Evolutionary conservation across 2,329 filamentous ascomycete species (phyloP), one percentile per base, ranked within the genome.

Genomic region (Metarhizium sp.): DNA sequence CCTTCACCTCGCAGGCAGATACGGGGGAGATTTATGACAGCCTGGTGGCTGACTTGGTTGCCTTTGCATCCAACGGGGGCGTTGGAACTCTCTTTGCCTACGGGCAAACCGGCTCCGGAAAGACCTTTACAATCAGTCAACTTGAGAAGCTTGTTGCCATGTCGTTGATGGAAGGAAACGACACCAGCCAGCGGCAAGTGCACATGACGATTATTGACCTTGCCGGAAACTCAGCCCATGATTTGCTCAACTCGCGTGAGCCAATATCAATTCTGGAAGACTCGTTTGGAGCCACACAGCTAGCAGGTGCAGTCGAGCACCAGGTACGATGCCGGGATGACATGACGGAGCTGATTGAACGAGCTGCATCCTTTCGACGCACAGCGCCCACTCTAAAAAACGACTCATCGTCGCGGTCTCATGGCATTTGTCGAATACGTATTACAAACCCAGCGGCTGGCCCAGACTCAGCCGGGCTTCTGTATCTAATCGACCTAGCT

Each of bases 91-190:
- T 79, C 36, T 76, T 78, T 49, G 73, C 73, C 40, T 77, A 78
- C 47, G 75, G 75, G 8, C 75, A 78, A 58, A 78, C 76, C 0
- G 74, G 75, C 8, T 77, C 75, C 1, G 76, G 76, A 11, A 78
- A 78, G 62, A 78, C 75, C 1, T 71, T 66, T 57, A 77, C 74
- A 1, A 67, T 78, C 53, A 73, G 66, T 54, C 64, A 65, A 2
- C 62, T 78, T 0, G 71, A 77, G 60, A 58, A 69, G 11, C 66
- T 75, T 2, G 71, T 75, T 6, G 71, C 70, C 2, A 63, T 67
- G 25, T 25, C 25, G 3, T 4, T 25, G 25, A 25, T 25, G 25
- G 25, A 25, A 25, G 25, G 25, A 25, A 25, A 25, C 25, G 25
- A 25, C 25, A 25, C 25, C 4, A 67, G 65, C 40, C 40, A 59